Evolutionary conservation across 345 rosid species (phyloP), one percentile per base, ranked within the genome.

Genomic region (Acer saccharum): DNA sequence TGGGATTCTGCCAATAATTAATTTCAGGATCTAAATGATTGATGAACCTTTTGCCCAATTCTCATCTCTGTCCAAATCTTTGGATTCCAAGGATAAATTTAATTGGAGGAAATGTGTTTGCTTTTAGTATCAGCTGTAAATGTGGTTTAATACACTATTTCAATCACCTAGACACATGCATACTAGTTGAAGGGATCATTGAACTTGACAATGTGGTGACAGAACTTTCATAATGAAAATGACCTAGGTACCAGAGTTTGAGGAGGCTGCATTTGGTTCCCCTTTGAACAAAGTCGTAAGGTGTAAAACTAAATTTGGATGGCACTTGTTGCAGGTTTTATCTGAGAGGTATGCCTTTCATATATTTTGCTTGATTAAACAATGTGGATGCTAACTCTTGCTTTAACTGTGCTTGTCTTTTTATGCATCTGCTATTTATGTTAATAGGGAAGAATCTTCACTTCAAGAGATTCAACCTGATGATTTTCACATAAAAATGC

Each of bases 301-400:
- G 78, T 93, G 98, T 81, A 95, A 89, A 86, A 93, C 98, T 57
- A 83, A 93, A 78, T 95, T 84, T 81, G 98, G 98, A 71, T 89
- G 95, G 95, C 98, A 95, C 83, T 85, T 95, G 77, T 77, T 95
- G 88, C 97, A 95, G 89, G 98, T 93, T 84, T 78, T 93, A 52
- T 91, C 98, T 25, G 98, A 95, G 87, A 90, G 98, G 98, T 95
- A 79, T 73, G 75, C 52, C 68, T 67, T 48, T 77, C 78, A 48
- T 69, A 78, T 50, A 18, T 11, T 65, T 63, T 67, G 41, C 44
- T 60, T 55, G 3, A 60, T 62, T 58, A 44, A 65, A 66, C 48
- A 4, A 74, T 63, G 39, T 27, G 13, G 61, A 12, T 64, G 65
- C 64, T 67, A 65, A 46, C 50, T 65, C 63, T 77, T 60, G 46